A percentile compares a stretch with the other conserved stretches of the same genome.
Evolutionary conservation across 371 early-diverging fungal genomes (phyloP).

Genomic region (Mortierella sp.): DNA sequence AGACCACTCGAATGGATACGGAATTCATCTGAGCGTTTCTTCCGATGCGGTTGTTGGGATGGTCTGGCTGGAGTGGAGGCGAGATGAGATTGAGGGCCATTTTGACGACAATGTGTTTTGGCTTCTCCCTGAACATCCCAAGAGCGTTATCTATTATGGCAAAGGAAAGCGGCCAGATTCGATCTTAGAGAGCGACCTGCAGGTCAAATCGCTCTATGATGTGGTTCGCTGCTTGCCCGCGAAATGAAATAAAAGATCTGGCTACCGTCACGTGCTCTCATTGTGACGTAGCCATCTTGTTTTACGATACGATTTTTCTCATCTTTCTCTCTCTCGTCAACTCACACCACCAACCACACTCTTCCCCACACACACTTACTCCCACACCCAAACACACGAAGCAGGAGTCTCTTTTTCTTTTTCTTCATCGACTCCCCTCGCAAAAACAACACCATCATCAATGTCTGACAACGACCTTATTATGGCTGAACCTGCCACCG

Average conservation of each 20-base stretch:
- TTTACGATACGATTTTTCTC: neutral
- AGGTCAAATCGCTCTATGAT: slow-evolving; percentile 26
- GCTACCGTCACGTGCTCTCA: neutral
- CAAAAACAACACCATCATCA: too few species aligned
- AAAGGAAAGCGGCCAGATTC: neutral
- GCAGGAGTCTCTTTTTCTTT: neutral
- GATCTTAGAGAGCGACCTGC: neutral
- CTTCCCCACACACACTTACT: neutral
- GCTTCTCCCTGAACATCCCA: slow-evolving; percentile 23
- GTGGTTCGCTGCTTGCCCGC: neutral
- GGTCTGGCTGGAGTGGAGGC: slow-evolving; percentile 41
- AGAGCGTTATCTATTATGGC: slow-evolving; percentile 17
- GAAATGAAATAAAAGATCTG: neutral
- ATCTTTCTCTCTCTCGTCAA: neutral
- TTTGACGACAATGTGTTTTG: slow-evolving; percentile 47
- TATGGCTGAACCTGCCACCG: neutral
- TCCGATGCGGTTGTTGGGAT: slow-evolving; percentile 26
- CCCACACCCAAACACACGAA: neutral
- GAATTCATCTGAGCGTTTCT: slow-evolving; percentile 17
- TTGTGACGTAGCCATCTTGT: neutral
- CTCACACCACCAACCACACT: neutral
- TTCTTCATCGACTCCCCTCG: neutral
- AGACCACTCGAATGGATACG: neutral
- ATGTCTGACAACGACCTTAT: slow-evolving; percentile 2
- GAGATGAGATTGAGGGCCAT: slow-evolving; percentile 23